Base-by-base conservation (phyloP, 1,284 basidiomycete species). In the Leccinum subrobustum region DNA sequence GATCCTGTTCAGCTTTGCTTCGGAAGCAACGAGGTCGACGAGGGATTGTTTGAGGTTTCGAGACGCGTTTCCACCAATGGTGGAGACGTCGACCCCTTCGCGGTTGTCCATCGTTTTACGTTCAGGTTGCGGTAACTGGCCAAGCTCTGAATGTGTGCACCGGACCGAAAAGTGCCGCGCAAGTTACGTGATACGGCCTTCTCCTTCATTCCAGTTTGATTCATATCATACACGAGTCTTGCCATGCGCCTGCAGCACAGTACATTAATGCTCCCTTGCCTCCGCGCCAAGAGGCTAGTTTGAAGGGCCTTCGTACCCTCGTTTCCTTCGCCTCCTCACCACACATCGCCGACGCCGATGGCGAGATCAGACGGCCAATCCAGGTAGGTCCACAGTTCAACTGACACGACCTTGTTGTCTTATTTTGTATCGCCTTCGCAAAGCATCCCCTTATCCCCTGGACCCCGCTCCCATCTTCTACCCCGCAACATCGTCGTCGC, bases 51-150 rank as follows among this genome's bases (percentile, higher is more conserved):
- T 72, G 60, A 72, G 57, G 12, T 58, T 20, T 3, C 42, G 53
- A n/a, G 73, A n/a, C 1, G 62, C 63, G 31, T 73, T 74, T n/a
- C 70, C 73, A 8, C 57, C 18, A n/a, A 72, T 63, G 56, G 56
- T 50, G 25, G 68, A 61, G 44, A 58, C 54, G 57, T 72, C 64
- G 39, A 73, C 58, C 35, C 35, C 12, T 54, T 62, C 59, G 31
- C 59, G 55, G 47, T 48, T 42, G 55, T 61, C 66, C 67, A 68
- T 67, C 31, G 25, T 6, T 1, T 25, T 12, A 29, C 9, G 23
- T 11, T 14, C 6, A 23, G 44, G 25, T 9, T 7, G 31, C 4
- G 4, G 31, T 33, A 11, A 0, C 11, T 11, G 31, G 31, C 31
- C 23, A 27, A 18, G 6, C 6, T 2, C 4, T 5, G 23, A 20